Evolutionary conservation across 371 early-diverging fungal species (phyloP).

Genomic region (Cokeromyces recurvatus): DNA sequence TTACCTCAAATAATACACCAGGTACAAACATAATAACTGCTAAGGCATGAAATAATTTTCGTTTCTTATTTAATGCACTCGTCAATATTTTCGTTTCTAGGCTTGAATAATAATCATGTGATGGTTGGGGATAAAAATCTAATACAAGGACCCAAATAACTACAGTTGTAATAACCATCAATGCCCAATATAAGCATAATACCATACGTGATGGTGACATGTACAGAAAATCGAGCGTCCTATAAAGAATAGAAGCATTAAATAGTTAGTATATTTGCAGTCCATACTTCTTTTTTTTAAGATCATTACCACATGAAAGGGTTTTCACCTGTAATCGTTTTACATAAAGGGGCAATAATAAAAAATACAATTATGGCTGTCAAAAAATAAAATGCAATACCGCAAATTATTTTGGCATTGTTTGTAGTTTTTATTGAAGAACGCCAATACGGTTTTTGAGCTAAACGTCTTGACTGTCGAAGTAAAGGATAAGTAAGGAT

Average conservation of each 20-base stretch:
- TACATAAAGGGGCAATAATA: constrained; percentile 47
- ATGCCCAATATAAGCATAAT: constrained; percentile 58
- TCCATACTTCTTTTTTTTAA: too few relatives aligned
- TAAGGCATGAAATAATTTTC: constrained; percentile 86
- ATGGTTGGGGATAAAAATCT: constrained; percentile 35
- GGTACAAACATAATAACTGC: constrained; percentile 86
- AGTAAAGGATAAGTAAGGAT: constrained; percentile 50
- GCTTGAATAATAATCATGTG: constrained; percentile 4
- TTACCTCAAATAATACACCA: constrained; percentile 71
- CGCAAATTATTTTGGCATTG: constrained; percentile 23
- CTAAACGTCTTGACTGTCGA: constrained; percentile 43
- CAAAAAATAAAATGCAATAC: constrained; percentile 33
- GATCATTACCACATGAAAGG: constrained; percentile 59
- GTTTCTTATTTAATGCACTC: constrained; percentile 55
- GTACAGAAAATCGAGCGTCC: constrained; percentile 53
- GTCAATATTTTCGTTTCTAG: constrained; percentile 36
- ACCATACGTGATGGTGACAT: constrained; percentile 39
- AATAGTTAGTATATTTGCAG: too few relatives aligned
- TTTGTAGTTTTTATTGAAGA: constrained; percentile 2
- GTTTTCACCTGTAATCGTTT: constrained; percentile 37
- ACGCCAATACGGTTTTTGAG: constrained; percentile 48
- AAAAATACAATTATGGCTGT: constrained; percentile 36
- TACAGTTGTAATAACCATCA: constrained; percentile 50
- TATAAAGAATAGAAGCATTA: too few relatives aligned
- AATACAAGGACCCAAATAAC: constrained; percentile 48